Percentiles rank a stretch among this genome's conserved stretches.
These are phyloP conservation scores for Suhomyces sp. DNA, from an alignment of 805 yeast species.

Conservation along the genomic window DNA sequence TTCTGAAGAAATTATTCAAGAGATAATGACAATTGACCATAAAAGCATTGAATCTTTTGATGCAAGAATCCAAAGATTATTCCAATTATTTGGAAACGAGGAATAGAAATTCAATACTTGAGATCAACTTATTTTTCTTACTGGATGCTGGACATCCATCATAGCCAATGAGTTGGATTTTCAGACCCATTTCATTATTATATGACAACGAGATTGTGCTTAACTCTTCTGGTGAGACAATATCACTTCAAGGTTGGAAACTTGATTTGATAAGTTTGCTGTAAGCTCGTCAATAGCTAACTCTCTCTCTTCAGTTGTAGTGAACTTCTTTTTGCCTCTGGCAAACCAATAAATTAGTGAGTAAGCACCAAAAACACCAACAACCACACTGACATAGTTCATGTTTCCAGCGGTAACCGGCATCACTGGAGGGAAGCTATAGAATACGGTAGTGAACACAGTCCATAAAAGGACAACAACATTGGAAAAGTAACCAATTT, in stretches of 20 bases:
- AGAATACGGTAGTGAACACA: conserved; percentile 55
- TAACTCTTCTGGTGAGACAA: conserved; percentile 2
- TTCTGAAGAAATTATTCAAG: conserved; percentile 2
- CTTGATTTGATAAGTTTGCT: conserved; percentile 22
- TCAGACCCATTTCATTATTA: neutral
- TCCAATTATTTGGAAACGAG: conserved; percentile 1
- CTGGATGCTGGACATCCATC: neutral
- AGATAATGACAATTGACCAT: neutral
- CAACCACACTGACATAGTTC: conserved; percentile 64
- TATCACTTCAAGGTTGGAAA: conserved; percentile 20
- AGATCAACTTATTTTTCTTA: neutral
- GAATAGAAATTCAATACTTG: neutral
- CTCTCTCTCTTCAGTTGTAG: conserved; percentile 21
- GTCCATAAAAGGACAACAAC: conserved; percentile 55
- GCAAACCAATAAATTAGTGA: conserved; percentile 52
- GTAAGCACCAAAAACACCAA: conserved; percentile 41
- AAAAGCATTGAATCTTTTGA: conserved; percentile 1
- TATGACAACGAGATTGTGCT: neutral
- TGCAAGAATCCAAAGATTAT: conserved; percentile 2
- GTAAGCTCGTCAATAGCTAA: conserved; percentile 17
- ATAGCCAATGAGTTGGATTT: neutral
- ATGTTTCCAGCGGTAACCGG: conserved; percentile 60
- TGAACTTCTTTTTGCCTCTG: conserved; percentile 26
- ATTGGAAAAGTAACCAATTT: conserved; percentile 50
- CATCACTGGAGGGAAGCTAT: conserved; percentile 60